Conservation (phyloP, 2,329 filamentous ascomycete species). For the Alternaria sp. region DNA sequence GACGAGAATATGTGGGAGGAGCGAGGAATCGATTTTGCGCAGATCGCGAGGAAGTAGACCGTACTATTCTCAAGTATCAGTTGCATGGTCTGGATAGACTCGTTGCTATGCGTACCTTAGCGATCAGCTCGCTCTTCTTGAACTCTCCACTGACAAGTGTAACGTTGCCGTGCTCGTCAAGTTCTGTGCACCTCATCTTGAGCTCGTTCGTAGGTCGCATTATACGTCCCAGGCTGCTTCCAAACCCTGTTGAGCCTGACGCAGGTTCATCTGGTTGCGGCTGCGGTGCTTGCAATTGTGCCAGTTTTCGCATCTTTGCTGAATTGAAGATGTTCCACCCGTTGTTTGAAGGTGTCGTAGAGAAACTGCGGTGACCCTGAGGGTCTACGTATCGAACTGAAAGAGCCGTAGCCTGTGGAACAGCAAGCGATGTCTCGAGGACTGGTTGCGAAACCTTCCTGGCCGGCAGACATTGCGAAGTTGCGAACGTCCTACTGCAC, state of each 20-base stretch:
- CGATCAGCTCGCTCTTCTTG: slow-evolving; percentile 96
- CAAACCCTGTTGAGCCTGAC: slow-evolving; percentile 47
- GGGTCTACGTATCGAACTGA: background rate
- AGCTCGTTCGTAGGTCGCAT: slow-evolving; percentile 84
- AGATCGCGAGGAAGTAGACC: slow-evolving; percentile 91
- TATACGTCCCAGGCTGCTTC: slow-evolving; percentile 66
- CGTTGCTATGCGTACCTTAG: slow-evolving; percentile 66
- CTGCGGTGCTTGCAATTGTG: slow-evolving; percentile 65
- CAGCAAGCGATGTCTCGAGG: background rate
- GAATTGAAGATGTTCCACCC: slow-evolving; percentile 34
- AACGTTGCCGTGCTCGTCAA: slow-evolving; percentile 89
- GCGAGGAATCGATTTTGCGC: slow-evolving; percentile 96
- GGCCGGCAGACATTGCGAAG: slow-evolving; percentile 7
- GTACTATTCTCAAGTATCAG: slow-evolving; percentile 64
- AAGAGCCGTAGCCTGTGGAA: background rate
- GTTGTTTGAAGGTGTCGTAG: slow-evolving; percentile 14
- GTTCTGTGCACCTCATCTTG: slow-evolving; percentile 89
- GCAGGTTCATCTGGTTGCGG: slow-evolving; percentile 63
- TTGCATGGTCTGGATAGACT: background rate
- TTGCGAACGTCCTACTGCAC: slow-evolving; percentile 3
- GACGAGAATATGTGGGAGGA: slow-evolving; percentile 92
- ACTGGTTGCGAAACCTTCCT: background rate
- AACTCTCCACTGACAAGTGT: slow-evolving; percentile 94
- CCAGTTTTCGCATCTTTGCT: slow-evolving; percentile 45
- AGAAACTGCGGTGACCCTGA: slow-evolving; percentile 8